phyloP scores from a whole-genome alignment of 371 early-diverging fungal genomes.

The Syncephalis plumigaleata region DNA sequence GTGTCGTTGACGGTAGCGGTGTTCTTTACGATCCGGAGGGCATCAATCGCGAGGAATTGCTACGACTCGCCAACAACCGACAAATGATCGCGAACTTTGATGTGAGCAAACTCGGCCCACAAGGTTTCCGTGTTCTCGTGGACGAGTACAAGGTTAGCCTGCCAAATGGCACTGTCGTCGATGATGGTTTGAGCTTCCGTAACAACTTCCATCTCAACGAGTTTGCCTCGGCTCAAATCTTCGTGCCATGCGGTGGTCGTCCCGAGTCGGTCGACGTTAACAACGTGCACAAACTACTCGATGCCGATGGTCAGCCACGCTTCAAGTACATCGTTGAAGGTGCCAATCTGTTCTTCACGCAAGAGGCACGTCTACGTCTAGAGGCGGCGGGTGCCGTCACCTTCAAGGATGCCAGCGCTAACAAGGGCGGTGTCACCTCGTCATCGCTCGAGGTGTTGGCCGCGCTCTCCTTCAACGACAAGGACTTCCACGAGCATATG shows the following conservation, averaged over 20 bases:
- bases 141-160: conserved; percentile 80
- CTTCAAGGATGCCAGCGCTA: conserved; percentile 97
- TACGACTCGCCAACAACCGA: conserved; percentile 62
- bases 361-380: conserved; percentile 90
- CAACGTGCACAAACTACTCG: conserved; percentile 67
- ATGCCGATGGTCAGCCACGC: conserved; percentile 59
- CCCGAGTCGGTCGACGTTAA: conserved; percentile 92
- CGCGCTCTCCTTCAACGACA: conserved; percentile 83
- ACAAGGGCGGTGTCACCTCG: conserved; percentile 97
- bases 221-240: conserved; percentile 63
- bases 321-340: conserved; percentile 98
- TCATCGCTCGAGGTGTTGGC: conserved; percentile 94
- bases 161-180: conserved; percentile 74
- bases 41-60: conserved; percentile 72
- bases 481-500: conserved; percentile 81
- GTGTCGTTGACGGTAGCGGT: conserved; percentile 90
- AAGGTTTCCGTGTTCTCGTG: conserved; percentile 87
- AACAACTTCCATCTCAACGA: conserved; percentile 89
- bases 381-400: conserved; percentile 86
- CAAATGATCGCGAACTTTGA: conserved; percentile 86
- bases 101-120: conserved; percentile 42
- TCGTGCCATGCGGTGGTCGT: conserved; percentile 98
- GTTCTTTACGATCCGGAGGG: conserved; percentile 91
- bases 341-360: conserved; percentile 96
- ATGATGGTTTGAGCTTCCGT: conserved; percentile 83